Percentiles rank a stretch among this genome's conserved stretches.
phyloP scores from a whole-genome alignment of 305 asterid genomes.

The Fraxinus albicans region DNA sequence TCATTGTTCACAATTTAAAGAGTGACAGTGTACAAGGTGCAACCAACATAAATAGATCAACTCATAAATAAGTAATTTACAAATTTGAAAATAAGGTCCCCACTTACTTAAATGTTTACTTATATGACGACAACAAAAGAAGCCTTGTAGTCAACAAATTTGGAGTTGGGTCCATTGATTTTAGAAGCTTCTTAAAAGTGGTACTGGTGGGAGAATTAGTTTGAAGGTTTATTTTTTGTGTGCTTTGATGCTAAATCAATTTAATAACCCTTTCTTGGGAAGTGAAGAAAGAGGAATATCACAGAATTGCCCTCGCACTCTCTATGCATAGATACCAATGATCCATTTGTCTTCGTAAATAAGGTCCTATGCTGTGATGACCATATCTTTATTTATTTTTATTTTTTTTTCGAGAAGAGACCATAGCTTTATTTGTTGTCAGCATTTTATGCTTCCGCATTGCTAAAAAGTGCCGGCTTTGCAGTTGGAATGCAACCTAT shows the following conservation, averaged over 20 bases:
- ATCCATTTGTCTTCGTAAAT: background rate
- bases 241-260: background rate
- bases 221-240: background rate
- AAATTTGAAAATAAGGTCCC: background rate
- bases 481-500: constrained; percentile 61
- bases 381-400: background rate
- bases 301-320: background rate
- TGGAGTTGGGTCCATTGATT: background rate
- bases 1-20: background rate
- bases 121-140: background rate
- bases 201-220: background rate
- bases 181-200: background rate
- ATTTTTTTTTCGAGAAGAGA: background rate
- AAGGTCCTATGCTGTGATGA: background rate
- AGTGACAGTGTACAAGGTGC: background rate
- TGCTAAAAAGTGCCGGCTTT: constrained; percentile 38
- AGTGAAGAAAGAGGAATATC: background rate
- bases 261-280: background rate
- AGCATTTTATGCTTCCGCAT: constrained; percentile 27
- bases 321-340: background rate
- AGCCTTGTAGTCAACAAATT: background rate
- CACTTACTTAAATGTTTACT: background rate
- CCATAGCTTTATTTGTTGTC: constrained; percentile 11
- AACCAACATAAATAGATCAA: background rate
- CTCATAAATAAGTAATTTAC: background rate